Percentiles rank a stretch among this genome's conserved stretches.
Evolutionary conservation across 805 yeast species (phyloP).

Genomic region (Saccharomyces jurei): DNA sequence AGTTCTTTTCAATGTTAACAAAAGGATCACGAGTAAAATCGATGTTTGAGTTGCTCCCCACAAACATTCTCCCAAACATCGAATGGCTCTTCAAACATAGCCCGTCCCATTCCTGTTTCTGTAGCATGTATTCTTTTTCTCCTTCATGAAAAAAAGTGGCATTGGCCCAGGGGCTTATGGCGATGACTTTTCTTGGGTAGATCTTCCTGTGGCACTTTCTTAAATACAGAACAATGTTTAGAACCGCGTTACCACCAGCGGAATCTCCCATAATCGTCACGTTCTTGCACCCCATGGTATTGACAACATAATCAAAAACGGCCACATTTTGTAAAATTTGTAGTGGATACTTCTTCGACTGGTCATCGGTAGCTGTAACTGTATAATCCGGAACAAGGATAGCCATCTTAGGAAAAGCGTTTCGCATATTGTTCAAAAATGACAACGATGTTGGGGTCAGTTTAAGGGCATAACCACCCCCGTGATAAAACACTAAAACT

Average conservation of each 20-base stretch:
- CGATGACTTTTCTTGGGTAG: conserved; percentile 16
- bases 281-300: conserved; percentile 6
- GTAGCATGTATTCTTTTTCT: not conserved
- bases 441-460: conserved; percentile 9
- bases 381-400: conserved; percentile 18
- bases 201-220: not conserved
- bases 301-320: conserved; percentile 7
- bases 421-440: conserved; percentile 10
- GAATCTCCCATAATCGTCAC: conserved; percentile 22
- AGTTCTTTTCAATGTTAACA: conserved; percentile 16
- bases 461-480: conserved; percentile 23
- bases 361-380: conserved; percentile 5
- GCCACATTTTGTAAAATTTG: conserved; percentile 11
- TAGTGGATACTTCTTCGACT: conserved; percentile 6
- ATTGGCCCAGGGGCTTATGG: conserved; percentile 25
- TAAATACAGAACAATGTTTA: conserved; percentile 12
- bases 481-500: conserved; percentile 18
- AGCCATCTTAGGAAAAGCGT: conserved; percentile 9
- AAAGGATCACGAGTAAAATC: conserved; percentile 6
- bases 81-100: not conserved
- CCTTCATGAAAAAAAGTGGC: conserved; percentile 7
- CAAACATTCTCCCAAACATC: not conserved
- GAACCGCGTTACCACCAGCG: conserved; percentile 20
- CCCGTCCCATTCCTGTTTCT: not conserved
- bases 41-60: not conserved